Evolutionary conservation across 495 filamentous ascomycete species (phyloP), one percentile per base, ranked within the genome.

Genomic region (Hypoxylon rickii): DNA sequence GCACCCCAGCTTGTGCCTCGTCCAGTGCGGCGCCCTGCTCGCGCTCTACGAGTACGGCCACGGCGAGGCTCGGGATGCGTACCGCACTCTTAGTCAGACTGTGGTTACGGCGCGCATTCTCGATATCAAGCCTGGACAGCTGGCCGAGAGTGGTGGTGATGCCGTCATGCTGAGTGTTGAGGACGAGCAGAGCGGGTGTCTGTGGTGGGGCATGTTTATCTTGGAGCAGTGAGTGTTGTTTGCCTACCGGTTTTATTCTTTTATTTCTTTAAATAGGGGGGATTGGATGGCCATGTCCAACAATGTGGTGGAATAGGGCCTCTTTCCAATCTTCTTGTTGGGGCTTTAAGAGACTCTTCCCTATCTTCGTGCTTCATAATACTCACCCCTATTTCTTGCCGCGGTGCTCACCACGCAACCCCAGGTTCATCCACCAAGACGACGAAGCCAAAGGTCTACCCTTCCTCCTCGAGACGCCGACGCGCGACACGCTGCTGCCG

Each of bases 191-290:
- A 51, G 43, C 13, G 53, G 64, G 17, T 62, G 60, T 31, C 44
- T 70, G n/a, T 70, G 66, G 63, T 70, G 68, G 68, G 65, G 55
- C 0, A 41, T 70, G 55, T 68, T 70, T 47, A 70, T 70, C 15
- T 51, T 70, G 7, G 68, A 70, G 43, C 63, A 65, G 67, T 68
- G 40, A 66, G 67, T 67, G 18, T 19, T 13, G 8, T 6, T n/a
- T 18, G n/a, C n/a, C n/a, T n/a, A n/a, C n/a, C 10, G 24, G 5
- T 8, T 29, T 46, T 10, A 12, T 15, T 34, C 37, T 15, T 6
- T 19, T 17, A 1, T 34, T n/a, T 13, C 3, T 34, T n/a, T n/a
- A 34, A 34, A 34, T 7, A 13, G 32, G 32, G 32, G 32, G 3
- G 5, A 3, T 3, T 34, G 5, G 32, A 13, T 10, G 24, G 32